Conservation (phyloP, 2,329 filamentous ascomycete species). For the Alternaria brassicicola region DNA sequence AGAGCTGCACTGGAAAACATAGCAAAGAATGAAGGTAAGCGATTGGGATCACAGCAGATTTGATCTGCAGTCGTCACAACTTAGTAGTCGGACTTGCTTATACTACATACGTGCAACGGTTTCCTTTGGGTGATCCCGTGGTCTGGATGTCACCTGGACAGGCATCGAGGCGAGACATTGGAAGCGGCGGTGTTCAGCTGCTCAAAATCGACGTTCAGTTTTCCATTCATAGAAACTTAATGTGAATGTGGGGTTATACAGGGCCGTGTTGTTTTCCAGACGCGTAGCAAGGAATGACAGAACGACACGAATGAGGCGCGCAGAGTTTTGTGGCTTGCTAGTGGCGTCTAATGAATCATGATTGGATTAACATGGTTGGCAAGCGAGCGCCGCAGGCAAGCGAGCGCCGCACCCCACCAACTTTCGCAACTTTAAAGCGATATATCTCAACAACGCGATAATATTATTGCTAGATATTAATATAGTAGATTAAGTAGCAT, state of each 20-base stretch:
- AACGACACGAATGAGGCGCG: not conserved
- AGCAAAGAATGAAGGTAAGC: not conserved
- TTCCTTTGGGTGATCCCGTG: not conserved
- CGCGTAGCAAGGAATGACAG: not conserved
- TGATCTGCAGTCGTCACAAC: not conserved
- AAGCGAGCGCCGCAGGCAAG: not conserved
- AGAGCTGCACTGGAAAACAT: not conserved
- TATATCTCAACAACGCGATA: no score
- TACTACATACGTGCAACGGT: not conserved
- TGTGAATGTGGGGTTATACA: not conserved
- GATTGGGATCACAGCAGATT: not conserved
- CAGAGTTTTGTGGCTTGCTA: conserved; percentile 3
- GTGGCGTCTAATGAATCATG: not conserved
- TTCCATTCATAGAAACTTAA: not conserved
- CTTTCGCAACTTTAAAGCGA: not conserved
- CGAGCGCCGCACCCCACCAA: not conserved
- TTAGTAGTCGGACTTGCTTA: not conserved
- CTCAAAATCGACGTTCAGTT: not conserved
- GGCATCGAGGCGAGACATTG: not conserved
- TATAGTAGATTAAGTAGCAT: no score
- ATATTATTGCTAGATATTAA: no score
- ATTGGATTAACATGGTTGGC: not conserved
- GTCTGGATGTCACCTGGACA: not conserved
- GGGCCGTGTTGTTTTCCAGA: not conserved
- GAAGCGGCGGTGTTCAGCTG: not conserved